phyloP scores from a whole-genome alignment of 2,329 filamentous ascomycete genomes.

The Calonectria leucothoes region DNA sequence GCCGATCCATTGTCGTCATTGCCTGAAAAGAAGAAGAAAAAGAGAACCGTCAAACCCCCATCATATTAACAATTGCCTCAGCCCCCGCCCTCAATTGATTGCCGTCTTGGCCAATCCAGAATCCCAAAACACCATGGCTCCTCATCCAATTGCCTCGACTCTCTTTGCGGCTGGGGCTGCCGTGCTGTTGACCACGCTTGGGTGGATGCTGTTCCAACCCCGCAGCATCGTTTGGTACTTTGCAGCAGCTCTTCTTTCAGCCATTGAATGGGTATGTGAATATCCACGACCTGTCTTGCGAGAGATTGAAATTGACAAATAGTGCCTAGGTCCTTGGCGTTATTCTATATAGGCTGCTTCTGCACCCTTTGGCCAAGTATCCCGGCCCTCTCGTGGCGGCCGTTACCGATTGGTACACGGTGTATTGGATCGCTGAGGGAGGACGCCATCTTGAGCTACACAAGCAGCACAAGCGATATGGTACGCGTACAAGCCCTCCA shows the following conservation, averaged over 20 bases:
- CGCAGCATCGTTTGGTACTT: neutral
- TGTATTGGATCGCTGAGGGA: neutral
- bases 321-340: neutral
- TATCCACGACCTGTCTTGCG: neutral
- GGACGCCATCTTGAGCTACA: neutral
- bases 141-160: neutral
- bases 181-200: neutral
- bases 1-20: neutral
- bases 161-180: neutral
- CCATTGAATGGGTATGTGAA: neutral
- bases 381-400: neutral
- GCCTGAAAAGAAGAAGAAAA: no score
- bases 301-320: neutral
- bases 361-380: neutral
- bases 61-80: neutral
- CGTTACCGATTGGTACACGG: constrained; percentile 1
- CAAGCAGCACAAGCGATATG: neutral
- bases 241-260: neutral
- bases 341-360: neutral
- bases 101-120: no score
- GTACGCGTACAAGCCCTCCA: neutral
- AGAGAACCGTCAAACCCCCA: neutral
- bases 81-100: no score
- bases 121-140: neutral
- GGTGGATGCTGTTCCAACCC: neutral